Conservation (phyloP, 305 asterid genomes). For the Fraxinus dipetala region DNA sequence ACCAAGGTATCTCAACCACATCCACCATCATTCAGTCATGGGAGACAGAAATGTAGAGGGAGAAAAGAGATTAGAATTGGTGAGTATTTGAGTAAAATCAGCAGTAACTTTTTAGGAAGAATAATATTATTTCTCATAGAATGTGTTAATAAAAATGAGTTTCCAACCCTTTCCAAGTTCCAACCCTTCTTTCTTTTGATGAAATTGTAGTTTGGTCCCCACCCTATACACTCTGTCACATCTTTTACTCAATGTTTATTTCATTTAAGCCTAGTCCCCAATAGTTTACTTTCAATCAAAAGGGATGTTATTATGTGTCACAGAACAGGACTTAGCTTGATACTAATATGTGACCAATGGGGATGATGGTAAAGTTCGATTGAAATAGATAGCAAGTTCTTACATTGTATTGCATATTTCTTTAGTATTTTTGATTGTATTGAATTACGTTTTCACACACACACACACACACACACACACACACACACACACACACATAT, state of each 20-base stretch:
- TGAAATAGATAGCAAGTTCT: not conserved
- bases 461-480: too few relatives aligned
- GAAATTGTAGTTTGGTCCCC: not conserved
- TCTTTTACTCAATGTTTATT: not conserved
- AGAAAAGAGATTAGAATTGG: not conserved
- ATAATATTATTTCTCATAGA: not conserved
- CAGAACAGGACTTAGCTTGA: not conserved
- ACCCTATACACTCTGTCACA: not conserved
- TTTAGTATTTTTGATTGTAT: too few relatives aligned
- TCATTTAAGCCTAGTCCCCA: not conserved
- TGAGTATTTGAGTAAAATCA: not conserved
- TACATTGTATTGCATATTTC: not conserved
- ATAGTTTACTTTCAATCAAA: not conserved
- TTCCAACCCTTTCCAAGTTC: not conserved
- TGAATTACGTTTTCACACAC: too few relatives aligned
- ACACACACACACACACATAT: too few relatives aligned
- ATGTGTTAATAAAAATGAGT: not conserved
- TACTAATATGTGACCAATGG: not conserved
- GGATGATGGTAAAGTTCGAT: not conserved
- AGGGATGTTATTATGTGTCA: not conserved
- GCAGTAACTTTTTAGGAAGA: not conserved
- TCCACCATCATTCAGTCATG: slow-evolving; percentile 6
- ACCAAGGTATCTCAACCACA: slow-evolving; percentile 24
- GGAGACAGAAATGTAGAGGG: slow-evolving; percentile 16
- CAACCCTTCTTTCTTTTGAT: not conserved